phyloP scores from a whole-genome alignment of 129 eudicot genomes.

The Flaveria brownii region DNA sequence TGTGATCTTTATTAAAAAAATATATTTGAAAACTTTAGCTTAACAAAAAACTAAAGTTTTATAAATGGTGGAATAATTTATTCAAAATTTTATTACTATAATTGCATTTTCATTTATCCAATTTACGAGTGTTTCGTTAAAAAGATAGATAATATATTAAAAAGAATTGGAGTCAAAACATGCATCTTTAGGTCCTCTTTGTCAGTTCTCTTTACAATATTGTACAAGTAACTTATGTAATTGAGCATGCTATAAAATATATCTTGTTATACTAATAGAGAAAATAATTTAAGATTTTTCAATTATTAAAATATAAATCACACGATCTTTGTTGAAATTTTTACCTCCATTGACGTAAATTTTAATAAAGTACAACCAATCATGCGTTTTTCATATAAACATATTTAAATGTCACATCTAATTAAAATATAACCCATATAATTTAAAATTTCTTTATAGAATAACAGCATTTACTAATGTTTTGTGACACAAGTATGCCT shows the following conservation, averaged over 20 bases:
- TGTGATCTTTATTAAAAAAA: too few relatives aligned
- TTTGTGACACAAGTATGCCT: constrained; percentile 23
- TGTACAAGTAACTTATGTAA: background rate
- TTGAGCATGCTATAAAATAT: constrained; percentile 1
- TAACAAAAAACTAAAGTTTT: too few relatives aligned
- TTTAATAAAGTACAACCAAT: background rate
- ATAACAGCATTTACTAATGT: background rate
- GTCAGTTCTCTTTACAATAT: background rate
- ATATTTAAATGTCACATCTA: background rate
- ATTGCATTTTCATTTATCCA: too few relatives aligned
- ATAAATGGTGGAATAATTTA: too few relatives aligned
- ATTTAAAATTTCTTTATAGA: background rate
- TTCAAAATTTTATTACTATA: too few relatives aligned
- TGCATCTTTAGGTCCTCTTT: background rate
- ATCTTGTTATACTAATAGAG: background rate
- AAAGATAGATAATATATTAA: too few relatives aligned
- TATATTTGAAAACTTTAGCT: too few relatives aligned
- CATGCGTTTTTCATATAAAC: background rate
- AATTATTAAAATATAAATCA: background rate
- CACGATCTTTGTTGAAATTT: background rate
- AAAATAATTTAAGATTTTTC: background rate
- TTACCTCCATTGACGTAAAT: background rate
- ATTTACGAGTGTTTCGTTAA: too few relatives aligned
- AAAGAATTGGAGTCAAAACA: background rate
- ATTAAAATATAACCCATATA: background rate